Percentiles rank a stretch among this genome's conserved stretches.
phyloP scores from a whole-genome alignment of 257 asterid genomes.

The Solanum lignicaule region DNA sequence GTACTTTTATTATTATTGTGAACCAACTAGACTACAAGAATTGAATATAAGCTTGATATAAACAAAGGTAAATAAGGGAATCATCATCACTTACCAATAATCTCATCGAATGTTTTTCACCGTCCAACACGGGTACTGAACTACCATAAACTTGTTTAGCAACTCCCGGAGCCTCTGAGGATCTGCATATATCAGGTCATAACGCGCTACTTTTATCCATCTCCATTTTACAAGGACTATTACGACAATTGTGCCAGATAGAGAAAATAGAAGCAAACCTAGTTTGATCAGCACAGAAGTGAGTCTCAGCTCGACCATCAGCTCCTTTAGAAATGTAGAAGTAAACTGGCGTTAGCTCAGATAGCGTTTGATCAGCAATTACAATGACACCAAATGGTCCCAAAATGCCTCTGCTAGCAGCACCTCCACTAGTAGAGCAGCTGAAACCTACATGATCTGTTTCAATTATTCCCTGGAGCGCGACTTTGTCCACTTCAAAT shows the following conservation, averaged over 20 bases:
- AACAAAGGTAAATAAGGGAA: not conserved
- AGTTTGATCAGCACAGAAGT: constrained; percentile 63
- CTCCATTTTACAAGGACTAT: not conserved
- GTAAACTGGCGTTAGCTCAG: constrained; percentile 66
- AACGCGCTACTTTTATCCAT: not conserved
- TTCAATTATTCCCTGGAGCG: constrained; percentile 16
- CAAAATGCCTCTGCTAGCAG: constrained; percentile 46
- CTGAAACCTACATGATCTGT: constrained; percentile 17
- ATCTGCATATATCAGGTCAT: constrained; percentile 27
- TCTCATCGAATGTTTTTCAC: constrained; percentile 49
- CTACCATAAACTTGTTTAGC: constrained; percentile 61
- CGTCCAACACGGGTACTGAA: constrained; percentile 57
- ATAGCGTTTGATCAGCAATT: constrained; percentile 36
- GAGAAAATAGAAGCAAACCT: constrained; percentile 33
- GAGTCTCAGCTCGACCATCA: constrained; percentile 31
- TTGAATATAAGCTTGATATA: not conserved
- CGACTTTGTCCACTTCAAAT: constrained; percentile 37
- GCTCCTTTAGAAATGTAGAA: constrained; percentile 50
- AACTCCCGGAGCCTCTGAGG: constrained; percentile 61
- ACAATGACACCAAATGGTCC: constrained; percentile 83
- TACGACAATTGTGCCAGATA: not conserved
- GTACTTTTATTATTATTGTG: not conserved
- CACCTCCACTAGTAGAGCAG: constrained; percentile 65
- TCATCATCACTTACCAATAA: constrained; percentile 43
- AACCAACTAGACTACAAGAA: not conserved